phyloP scores from a whole-genome alignment of 164 flowering plant species.

The Piper betle region DNA sequence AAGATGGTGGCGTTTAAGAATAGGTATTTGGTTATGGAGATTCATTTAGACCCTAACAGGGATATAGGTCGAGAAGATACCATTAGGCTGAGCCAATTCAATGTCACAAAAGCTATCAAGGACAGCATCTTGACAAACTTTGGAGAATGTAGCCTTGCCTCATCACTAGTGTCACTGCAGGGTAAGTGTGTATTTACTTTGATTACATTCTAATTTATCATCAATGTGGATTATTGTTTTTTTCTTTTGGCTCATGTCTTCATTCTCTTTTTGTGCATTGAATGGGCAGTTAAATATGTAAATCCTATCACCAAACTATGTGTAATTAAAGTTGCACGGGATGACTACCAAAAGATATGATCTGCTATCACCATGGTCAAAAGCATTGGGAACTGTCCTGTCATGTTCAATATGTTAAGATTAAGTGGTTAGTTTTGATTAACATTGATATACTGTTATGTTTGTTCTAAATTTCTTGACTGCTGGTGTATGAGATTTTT shows the following conservation, averaged over 20 bases:
- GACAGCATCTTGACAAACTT: conserved; percentile 71
- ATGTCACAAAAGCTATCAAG: conserved; percentile 62
- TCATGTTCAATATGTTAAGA: conserved; percentile 52
- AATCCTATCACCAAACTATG: conserved; percentile 79
- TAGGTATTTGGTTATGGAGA: conserved; percentile 82
- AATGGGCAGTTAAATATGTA: conserved; percentile 69
- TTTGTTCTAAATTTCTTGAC: too few species aligned
- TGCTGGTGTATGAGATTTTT: not conserved
- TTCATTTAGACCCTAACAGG: conserved; percentile 58
- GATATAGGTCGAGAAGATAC: conserved; percentile 43
- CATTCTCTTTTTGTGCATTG: too few species aligned
- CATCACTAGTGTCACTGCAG: conserved; percentile 64
- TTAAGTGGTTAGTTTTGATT: conserved; percentile 56
- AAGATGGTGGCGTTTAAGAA: conserved; percentile 79
- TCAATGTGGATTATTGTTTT: not conserved
- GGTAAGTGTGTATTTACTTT: too few species aligned
- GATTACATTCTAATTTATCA: not conserved
- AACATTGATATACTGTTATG: not conserved
- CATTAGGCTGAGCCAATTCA: conserved; percentile 41
- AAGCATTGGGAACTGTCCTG: conserved; percentile 64
- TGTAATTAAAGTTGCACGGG: conserved; percentile 57
- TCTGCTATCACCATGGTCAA: conserved; percentile 72
- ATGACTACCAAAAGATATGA: conserved; percentile 73
- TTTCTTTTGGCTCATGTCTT: not conserved
- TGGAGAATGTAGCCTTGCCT: conserved; percentile 92